phyloP scores from a whole-genome alignment of 352 stramenopile species.

The Phytophthora ramorum region DNA sequence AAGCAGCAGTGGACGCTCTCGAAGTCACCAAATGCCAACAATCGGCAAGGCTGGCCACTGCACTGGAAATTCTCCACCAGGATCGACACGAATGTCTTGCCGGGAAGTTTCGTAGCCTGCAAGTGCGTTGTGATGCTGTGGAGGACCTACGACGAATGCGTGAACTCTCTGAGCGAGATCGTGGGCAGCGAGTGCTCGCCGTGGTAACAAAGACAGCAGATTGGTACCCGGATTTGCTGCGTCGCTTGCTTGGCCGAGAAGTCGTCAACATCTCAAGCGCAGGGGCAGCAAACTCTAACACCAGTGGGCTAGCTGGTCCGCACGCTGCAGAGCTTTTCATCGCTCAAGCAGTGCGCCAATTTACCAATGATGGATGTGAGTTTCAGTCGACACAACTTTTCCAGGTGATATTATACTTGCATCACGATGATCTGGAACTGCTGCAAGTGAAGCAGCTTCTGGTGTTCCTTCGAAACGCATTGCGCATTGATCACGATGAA shows the following conservation, averaged over 20 bases:
- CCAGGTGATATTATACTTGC: slow-evolving; percentile 49
- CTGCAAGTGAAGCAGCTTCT: slow-evolving; percentile 60
- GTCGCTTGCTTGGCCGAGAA: slow-evolving; percentile 52
- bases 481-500: slow-evolving; percentile 40
- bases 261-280: background rate
- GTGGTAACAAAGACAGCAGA: slow-evolving; percentile 35
- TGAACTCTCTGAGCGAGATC: slow-evolving; percentile 48
- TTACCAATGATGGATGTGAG: slow-evolving; percentile 51
- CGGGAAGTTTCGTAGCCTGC: slow-evolving; percentile 58
- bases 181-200: slow-evolving; percentile 41
- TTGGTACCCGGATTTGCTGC: slow-evolving; percentile 69
- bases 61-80: slow-evolving; percentile 53
- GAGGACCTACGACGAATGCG: slow-evolving; percentile 64
- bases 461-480: slow-evolving; percentile 45
- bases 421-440: slow-evolving; percentile 55
- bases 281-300: slow-evolving; percentile 1
- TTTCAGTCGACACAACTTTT: slow-evolving; percentile 54
- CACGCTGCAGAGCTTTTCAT: slow-evolving; percentile 66
- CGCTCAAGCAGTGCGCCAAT: slow-evolving; percentile 52
- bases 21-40: slow-evolving; percentile 53
- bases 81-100: slow-evolving; percentile 63
- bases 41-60: slow-evolving; percentile 42
- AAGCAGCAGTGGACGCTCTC: slow-evolving; percentile 53
- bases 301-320: slow-evolving; percentile 9
- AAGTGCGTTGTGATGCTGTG: slow-evolving; percentile 40